phyloP scores from a whole-genome alignment of 225 moss, liverwort and hornwort genomes.

The Sphagnum tenellum region DNA sequence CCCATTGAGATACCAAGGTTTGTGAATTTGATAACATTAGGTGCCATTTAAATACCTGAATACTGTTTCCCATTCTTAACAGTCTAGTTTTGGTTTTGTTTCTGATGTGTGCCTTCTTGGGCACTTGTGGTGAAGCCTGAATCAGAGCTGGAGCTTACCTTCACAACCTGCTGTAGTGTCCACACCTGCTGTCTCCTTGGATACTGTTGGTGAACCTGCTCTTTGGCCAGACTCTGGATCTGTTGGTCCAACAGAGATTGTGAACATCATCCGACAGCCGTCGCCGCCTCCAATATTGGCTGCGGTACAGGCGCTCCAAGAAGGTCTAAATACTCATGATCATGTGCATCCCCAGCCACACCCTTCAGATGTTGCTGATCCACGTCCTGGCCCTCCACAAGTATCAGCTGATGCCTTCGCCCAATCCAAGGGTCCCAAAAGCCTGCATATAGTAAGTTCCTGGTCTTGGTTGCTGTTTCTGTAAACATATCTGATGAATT shows the following conservation, averaged over 20 bases:
- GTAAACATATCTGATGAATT: not conserved
- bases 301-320: conserved; percentile 60
- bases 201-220: conserved; percentile 50
- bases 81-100: not conserved
- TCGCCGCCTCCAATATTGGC: conserved; percentile 87
- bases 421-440: conserved; percentile 72
- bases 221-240: conserved; percentile 51
- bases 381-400: conserved; percentile 85
- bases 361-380: conserved; percentile 86
- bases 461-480: not conserved
- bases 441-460: conserved; percentile 74
- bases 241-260: conserved; percentile 46
- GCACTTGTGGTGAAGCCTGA: conserved; percentile 63
- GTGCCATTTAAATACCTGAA: too few relatives aligned
- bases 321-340: conserved; percentile 34
- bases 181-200: conserved; percentile 34
- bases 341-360: conserved; percentile 41
- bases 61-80: too few relatives aligned
- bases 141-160: conserved; percentile 68
- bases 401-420: conserved; percentile 46
- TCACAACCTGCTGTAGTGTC: conserved; percentile 29
- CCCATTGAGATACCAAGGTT: conserved; percentile 98
- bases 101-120: conserved; percentile 37
- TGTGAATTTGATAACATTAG: conserved; percentile 6
- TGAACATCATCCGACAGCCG: conserved; percentile 78